phyloP scores from a whole-genome alignment of 306 rosid species.

The Sicyos baderoa region DNA sequence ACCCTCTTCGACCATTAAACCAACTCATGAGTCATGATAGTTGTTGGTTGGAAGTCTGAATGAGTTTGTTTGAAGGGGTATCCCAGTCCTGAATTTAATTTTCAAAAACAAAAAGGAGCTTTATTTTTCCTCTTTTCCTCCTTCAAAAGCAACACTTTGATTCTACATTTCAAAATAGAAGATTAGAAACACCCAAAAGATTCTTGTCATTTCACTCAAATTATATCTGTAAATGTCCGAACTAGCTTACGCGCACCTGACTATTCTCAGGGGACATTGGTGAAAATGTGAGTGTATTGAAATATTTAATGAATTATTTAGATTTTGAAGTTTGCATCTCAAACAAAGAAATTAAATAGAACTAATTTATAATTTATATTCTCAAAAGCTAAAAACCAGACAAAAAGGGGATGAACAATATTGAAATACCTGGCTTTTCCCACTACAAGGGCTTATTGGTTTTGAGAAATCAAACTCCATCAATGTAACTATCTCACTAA shows the following conservation, averaged over 20 bases:
- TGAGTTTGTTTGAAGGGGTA: neutral
- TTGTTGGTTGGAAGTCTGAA: neutral
- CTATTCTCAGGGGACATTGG: no score
- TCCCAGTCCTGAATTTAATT: neutral
- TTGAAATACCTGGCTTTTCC: slow-evolving; percentile 54
- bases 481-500: slow-evolving; percentile 53
- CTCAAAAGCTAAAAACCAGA: slow-evolving; percentile 1
- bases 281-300: neutral
- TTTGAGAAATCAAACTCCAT: slow-evolving; percentile 86
- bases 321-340: neutral
- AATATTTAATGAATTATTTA: neutral
- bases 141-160: neutral
- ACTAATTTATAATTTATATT: neutral
- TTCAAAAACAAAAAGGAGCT: neutral
- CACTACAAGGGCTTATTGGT: slow-evolving; percentile 44
- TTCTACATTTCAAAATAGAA: neutral
- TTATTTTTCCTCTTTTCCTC: neutral
- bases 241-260: no score
- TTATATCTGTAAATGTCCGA: no score
- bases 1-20: no score
- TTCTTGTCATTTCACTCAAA: neutral
- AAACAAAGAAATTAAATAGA: neutral
- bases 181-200: neutral
- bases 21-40: no score
- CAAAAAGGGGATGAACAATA: neutral